phyloP scores from a whole-genome alignment of 257 asterid genomes.

The Nicotiana benthamiana region DNA sequence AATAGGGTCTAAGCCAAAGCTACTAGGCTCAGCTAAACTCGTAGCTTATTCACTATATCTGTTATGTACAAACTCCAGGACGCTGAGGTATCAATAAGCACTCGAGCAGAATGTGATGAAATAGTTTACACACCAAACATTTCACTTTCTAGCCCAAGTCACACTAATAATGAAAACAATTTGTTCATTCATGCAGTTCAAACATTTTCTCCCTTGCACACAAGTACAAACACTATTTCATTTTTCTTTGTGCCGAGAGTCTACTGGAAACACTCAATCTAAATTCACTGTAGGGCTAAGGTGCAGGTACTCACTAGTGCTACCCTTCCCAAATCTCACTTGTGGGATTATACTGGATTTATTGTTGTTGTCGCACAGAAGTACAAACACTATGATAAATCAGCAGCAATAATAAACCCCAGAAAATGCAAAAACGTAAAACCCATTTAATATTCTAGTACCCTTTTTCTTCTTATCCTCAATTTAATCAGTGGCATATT shows the following conservation, averaged over 20 bases:
- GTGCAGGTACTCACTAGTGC: too few species aligned
- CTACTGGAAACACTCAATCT: too few species aligned
- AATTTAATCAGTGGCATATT: not conserved
- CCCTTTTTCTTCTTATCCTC: not conserved
- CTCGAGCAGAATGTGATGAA: not conserved
- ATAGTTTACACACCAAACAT: not conserved
- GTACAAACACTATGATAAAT: not conserved
- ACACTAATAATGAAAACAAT: not conserved
- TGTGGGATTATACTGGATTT: too few species aligned
- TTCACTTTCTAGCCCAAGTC: not conserved
- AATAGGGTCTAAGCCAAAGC: too few species aligned
- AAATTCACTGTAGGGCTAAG: too few species aligned
- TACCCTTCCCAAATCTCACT: too few species aligned
- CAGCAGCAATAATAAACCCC: not conserved
- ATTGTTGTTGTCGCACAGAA: not conserved
- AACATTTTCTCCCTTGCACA: not conserved
- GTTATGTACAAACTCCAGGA: not conserved
- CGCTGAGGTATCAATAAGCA: too few species aligned
- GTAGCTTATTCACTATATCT: too few species aligned
- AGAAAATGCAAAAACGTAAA: not conserved
- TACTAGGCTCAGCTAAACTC: too few species aligned
- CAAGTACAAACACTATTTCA: too few species aligned
- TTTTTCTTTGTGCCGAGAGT: too few species aligned
- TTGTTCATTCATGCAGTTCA: not conserved
- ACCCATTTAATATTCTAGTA: not conserved